Conservation (phyloP, 805 yeast species). For the Metschnikowia rubicola region DNA sequence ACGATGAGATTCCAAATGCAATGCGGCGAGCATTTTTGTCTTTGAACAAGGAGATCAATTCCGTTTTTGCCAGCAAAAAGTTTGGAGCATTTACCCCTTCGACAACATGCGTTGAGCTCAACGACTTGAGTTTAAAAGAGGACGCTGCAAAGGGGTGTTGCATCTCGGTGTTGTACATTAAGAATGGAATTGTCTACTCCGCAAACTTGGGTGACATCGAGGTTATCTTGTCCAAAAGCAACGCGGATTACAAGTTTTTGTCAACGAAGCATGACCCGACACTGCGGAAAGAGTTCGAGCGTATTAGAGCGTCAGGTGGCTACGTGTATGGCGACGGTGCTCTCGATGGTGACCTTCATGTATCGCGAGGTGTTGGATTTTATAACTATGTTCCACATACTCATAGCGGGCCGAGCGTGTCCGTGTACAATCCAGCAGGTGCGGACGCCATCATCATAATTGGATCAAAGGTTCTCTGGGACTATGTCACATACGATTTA, state of each 20-base stretch:
- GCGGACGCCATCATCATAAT: slow-evolving; percentile 81
- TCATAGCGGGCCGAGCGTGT: slow-evolving; percentile 81
- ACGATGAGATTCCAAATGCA: slow-evolving; percentile 65
- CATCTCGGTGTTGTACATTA: slow-evolving; percentile 75
- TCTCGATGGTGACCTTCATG: slow-evolving; percentile 75
- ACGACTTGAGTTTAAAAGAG: slow-evolving; percentile 51
- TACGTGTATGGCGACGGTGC: slow-evolving; percentile 81
- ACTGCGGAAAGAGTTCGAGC: slow-evolving; percentile 68
- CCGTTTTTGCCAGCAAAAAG: slow-evolving; percentile 44
- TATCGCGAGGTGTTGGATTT: slow-evolving; percentile 91
- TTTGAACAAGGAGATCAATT: slow-evolving; percentile 79
- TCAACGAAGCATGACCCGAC: slow-evolving; percentile 86
- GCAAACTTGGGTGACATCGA: slow-evolving; percentile 92
- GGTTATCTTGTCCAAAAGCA: slow-evolving; percentile 72
- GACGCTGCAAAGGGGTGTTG: slow-evolving; percentile 84
- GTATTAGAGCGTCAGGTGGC: slow-evolving; percentile 90
- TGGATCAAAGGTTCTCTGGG: slow-evolving; percentile 86
- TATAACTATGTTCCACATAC: slow-evolving; percentile 82
- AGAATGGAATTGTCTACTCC: slow-evolving; percentile 64
- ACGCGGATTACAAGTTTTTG: slow-evolving; percentile 74
- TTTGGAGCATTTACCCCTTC: slow-evolving; percentile 38
- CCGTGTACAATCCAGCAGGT: slow-evolving; percentile 54
- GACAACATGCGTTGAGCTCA: slow-evolving; percentile 39
- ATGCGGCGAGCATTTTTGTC: slow-evolving; percentile 76
- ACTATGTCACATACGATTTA: slow-evolving; percentile 70